A percentile compares a stretch with the other conserved stretches of the same genome.
These are phyloP conservation scores for Hsuehochloa calcarea DNA, from an alignment of 176 grass and related monocot species.

Conservation along the genomic window DNA sequence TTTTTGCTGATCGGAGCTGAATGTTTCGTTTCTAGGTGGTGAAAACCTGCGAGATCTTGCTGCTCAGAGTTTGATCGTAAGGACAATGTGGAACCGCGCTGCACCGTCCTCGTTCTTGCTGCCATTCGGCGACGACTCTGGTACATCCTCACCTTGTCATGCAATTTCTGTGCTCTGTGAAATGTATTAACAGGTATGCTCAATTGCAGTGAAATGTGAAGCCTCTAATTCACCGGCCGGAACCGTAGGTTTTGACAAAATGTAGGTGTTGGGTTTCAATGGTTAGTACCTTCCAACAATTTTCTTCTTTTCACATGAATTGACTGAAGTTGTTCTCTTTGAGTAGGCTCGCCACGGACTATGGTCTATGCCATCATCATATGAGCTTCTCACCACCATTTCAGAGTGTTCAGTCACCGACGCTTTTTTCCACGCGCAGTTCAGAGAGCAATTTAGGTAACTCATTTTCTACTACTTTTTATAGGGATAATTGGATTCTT, in stretches of 20 bases:
- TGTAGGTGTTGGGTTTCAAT: slow-evolving; percentile 21
- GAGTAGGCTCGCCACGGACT: slow-evolving; percentile 29
- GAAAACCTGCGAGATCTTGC: background rate
- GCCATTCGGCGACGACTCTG: slow-evolving; percentile 35
- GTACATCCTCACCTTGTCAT: background rate
- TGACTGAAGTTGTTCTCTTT: background rate
- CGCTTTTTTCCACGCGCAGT: slow-evolving; percentile 9
- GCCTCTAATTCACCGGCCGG: slow-evolving; percentile 11
- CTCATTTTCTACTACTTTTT: background rate
- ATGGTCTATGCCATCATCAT: slow-evolving; percentile 22
- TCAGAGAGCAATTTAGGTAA: slow-evolving; percentile 36
- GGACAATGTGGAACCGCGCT: slow-evolving; percentile 50
- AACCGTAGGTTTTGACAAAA: slow-evolving; percentile 31
- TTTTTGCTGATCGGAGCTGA: background rate
- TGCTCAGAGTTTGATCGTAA: background rate
- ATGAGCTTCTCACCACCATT: slow-evolving; percentile 22
- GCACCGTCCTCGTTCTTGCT: slow-evolving; percentile 16
- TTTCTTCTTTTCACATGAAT: background rate
- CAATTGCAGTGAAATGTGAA: slow-evolving; percentile 44
- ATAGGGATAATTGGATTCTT: background rate
- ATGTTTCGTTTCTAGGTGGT: background rate
- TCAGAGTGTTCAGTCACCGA: slow-evolving; percentile 27
- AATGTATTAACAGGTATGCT: background rate
- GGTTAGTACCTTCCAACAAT: background rate
- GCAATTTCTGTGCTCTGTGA: background rate